These are phyloP conservation scores for Coemansia sp. DNA, from an alignment of 192 early-diverging fungal species.

Conservation along the genomic window DNA sequence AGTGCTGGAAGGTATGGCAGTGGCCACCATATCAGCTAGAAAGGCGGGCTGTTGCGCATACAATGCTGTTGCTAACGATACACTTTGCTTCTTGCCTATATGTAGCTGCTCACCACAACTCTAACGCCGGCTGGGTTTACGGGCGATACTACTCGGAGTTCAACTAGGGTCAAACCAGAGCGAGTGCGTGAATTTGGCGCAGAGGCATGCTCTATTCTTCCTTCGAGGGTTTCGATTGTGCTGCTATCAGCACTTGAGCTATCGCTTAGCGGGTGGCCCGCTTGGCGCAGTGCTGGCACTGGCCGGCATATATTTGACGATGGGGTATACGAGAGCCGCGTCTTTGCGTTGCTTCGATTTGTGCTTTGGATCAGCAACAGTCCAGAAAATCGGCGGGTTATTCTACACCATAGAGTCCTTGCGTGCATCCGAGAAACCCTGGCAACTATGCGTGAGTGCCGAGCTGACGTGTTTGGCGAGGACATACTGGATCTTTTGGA, in stretches of 20 bases:
- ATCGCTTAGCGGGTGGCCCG: constrained; percentile 12
- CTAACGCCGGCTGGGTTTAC: constrained; percentile 3
- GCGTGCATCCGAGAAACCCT: constrained; percentile 12
- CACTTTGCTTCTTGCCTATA: not conserved
- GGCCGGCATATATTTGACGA: not conserved
- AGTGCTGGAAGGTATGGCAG: constrained; percentile 39
- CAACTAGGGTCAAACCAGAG: not conserved
- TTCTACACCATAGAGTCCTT: constrained; percentile 30
- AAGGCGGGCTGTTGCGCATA: not conserved
- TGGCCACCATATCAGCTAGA: not conserved
- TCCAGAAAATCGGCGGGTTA: constrained; percentile 24
- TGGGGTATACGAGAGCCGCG: constrained; percentile 4
- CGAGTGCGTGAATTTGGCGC: not conserved
- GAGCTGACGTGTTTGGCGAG: constrained; percentile 18
- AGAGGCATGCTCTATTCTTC: constrained; percentile 12
- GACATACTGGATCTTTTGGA: constrained; percentile 3
- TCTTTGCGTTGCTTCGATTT: constrained; percentile 26
- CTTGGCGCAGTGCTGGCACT: constrained; percentile 10
- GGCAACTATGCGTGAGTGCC: constrained; percentile 13
- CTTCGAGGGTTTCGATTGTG: constrained; percentile 18
- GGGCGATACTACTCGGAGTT: not conserved
- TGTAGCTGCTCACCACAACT: constrained; percentile 1
- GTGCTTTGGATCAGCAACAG: constrained; percentile 18
- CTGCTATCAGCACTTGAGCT: constrained; percentile 2
- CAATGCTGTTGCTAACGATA: not conserved